Percentiles rank a stretch among this genome's conserved stretches.
phyloP scores from a whole-genome alignment of 2,329 filamentous ascomycete species.

The Sporothrix curviconia region DNA sequence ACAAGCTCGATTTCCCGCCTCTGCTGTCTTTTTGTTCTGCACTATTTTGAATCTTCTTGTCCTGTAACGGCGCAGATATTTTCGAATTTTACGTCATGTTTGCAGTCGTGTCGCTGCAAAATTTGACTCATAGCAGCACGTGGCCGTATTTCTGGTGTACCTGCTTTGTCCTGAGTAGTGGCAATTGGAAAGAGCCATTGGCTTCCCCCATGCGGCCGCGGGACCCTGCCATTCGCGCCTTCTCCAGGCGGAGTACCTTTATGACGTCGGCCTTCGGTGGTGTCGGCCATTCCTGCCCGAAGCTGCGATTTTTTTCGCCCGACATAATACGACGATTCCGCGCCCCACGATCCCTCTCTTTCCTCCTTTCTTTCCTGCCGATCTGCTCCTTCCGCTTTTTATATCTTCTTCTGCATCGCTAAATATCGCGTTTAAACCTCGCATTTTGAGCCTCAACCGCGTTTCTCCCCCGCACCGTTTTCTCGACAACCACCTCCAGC shows the following conservation, averaged over 20 bases:
- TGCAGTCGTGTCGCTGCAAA: not conserved
- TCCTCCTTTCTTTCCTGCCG: not conserved
- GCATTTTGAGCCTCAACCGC: too few species aligned
- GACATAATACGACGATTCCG: not conserved
- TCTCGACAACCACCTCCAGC: too few species aligned
- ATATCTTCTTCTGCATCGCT: too few species aligned
- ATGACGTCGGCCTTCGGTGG: constrained; percentile 2
- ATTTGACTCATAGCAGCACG: constrained; percentile 6
- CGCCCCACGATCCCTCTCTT: not conserved
- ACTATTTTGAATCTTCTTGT: not conserved
- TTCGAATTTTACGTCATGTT: not conserved
- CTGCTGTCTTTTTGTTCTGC: not conserved
- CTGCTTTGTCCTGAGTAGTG: too few species aligned
- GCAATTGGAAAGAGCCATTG: too few species aligned
- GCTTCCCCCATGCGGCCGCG: too few species aligned
- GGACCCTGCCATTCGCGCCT: too few species aligned
- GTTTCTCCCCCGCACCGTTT: too few species aligned
- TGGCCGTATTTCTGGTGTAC: too few species aligned
- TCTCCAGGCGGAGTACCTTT: not conserved
- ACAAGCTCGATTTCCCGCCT: not conserved
- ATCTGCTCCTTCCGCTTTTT: too few species aligned
- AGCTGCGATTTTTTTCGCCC: not conserved
- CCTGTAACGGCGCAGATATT: not conserved
- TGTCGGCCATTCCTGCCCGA: constrained; percentile 6
- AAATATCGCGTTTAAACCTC: too few species aligned